Evolutionary conservation across 2,329 filamentous ascomycete species (phyloP).

Genomic region (Aspergillus sp.): DNA sequence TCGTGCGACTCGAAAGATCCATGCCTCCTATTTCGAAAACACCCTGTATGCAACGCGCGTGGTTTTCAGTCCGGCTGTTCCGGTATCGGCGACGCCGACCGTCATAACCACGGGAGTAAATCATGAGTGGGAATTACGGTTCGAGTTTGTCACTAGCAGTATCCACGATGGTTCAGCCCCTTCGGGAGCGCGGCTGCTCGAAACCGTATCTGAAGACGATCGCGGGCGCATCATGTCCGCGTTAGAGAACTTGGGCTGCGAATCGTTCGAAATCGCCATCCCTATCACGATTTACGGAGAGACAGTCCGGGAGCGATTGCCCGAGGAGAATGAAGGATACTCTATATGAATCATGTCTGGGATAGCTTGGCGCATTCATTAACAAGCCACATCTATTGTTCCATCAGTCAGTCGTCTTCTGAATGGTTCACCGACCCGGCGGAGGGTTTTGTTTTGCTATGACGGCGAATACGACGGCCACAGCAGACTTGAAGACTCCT

Average conservation of each 20-base stretch:
- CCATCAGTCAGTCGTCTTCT: no score
- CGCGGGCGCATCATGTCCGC: constrained; percentile 76
- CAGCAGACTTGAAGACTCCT: background rate
- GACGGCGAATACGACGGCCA: background rate
- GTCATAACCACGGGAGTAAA: constrained; percentile 88
- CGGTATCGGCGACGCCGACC: constrained; percentile 79
- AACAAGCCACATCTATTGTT: no score
- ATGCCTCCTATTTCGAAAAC: constrained; percentile 77
- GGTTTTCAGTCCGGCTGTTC: constrained; percentile 81
- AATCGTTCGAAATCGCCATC: constrained; percentile 88
- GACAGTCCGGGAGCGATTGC: constrained; percentile 47
- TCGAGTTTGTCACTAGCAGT: constrained; percentile 87
- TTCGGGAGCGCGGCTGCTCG: constrained; percentile 62
- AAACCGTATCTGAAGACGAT: constrained; percentile 77
- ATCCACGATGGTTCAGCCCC: constrained; percentile 39
- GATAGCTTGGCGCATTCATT: background rate
- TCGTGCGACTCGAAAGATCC: constrained; percentile 79
- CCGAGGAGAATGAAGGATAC: constrained; percentile 45
- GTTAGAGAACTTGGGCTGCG: constrained; percentile 74
- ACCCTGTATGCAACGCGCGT: constrained; percentile 78
- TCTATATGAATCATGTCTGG: constrained; percentile 32
- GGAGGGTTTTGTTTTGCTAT: no score
- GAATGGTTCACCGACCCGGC: no score
- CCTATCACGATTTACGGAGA: constrained; percentile 77
- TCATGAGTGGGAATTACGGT: constrained; percentile 82